Evolutionary conservation across 1,284 basidiomycete genomes (phyloP).

Genomic region (Lignosus rhinocerotis): DNA sequence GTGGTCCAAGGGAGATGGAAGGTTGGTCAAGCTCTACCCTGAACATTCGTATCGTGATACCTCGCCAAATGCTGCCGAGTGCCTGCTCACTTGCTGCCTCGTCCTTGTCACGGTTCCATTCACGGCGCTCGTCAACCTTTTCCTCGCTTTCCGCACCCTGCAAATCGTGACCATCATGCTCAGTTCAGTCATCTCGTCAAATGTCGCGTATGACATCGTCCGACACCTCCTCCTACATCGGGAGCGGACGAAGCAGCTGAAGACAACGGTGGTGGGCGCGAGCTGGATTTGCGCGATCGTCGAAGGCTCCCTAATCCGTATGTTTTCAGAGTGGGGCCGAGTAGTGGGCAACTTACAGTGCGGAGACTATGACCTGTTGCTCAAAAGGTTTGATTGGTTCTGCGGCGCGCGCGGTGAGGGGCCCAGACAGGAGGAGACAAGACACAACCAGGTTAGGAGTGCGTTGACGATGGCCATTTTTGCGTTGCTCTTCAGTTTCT

Average conservation of each 20-base stretch:
- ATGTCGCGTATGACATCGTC: constrained; percentile 49
- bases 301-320: constrained; percentile 51
- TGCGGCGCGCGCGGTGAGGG: constrained; percentile 41
- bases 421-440: constrained; percentile 45
- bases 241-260: constrained; percentile 34
- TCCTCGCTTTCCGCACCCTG: constrained; percentile 2
- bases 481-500: neutral
- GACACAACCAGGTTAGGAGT: constrained; percentile 37
- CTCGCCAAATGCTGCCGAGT: constrained; percentile 53
- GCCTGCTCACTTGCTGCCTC: constrained; percentile 35
- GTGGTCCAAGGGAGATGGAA: constrained; percentile 61
- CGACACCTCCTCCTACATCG: constrained; percentile 46
- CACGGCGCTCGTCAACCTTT: constrained; percentile 13
- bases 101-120: constrained; percentile 16
- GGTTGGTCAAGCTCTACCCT: constrained; percentile 49
- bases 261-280: constrained; percentile 37
- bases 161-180: constrained; percentile 28
- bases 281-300: constrained; percentile 43
- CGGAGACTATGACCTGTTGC: constrained; percentile 40
- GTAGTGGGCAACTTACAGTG: constrained; percentile 46
- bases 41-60: constrained; percentile 45
- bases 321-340: constrained; percentile 53
- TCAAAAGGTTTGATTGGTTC: constrained; percentile 58
- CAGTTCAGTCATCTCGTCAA: constrained; percentile 39
- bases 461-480: constrained; percentile 10